phyloP scores from a whole-genome alignment of 208 protist genomes.

The Acanthamoeba triangularis region DNA sequence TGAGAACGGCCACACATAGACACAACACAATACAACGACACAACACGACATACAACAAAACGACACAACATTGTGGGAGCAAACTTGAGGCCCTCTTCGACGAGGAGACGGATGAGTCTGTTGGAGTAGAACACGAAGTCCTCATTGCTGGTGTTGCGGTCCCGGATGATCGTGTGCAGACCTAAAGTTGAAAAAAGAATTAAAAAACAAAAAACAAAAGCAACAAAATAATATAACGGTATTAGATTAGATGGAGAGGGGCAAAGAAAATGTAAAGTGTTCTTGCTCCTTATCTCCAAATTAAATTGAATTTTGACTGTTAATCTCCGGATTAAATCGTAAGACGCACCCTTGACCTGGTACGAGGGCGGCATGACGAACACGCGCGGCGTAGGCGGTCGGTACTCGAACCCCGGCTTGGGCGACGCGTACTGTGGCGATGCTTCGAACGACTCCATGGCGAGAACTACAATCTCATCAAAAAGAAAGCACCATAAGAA shows the following conservation, averaged over 20 bases:
- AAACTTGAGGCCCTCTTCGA: constrained; percentile 91
- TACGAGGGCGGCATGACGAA: constrained; percentile 28
- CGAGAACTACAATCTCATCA: no score
- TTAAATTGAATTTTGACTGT: neutral
- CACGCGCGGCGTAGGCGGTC: neutral
- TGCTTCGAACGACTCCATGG: neutral
- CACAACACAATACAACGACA: neutral
- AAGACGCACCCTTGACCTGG: neutral
- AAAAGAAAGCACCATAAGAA: no score
- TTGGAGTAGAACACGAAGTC: constrained; percentile 98
- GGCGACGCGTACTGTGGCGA: constrained; percentile 5
- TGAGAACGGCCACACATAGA: no score
- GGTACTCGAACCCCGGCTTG: neutral
- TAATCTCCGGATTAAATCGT: no score
- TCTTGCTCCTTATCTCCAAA: neutral
- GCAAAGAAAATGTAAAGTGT: neutral
- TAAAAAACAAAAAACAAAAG: no score
- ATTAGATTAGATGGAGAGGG: neutral
- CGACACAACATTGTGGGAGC: neutral
- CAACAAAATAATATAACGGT: neutral
- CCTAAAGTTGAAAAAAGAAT: constrained; percentile 30
- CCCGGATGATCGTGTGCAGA: constrained; percentile 95
- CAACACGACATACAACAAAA: neutral
- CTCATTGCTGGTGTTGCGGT: constrained; percentile 94
- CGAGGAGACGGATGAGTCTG: constrained; percentile 96